These are phyloP conservation scores for Pseudognaphalium luteoalbum DNA, from an alignment of 129 eudicot genomes.

Conservation along the genomic window DNA sequence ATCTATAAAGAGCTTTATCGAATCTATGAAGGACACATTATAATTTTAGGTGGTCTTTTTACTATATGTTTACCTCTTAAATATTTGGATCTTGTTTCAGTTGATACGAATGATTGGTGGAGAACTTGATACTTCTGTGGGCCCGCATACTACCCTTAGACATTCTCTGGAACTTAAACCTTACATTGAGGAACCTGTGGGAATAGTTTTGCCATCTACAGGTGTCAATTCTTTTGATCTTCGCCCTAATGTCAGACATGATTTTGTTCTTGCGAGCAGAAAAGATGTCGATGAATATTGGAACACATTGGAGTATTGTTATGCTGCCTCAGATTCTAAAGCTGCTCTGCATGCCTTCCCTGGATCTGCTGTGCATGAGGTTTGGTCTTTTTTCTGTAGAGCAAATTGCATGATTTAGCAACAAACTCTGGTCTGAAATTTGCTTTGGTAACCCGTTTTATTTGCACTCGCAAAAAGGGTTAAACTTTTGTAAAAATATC, in stretches of 20 bases:
- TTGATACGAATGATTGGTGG: conserved; percentile 69
- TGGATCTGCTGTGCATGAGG: conserved; percentile 89
- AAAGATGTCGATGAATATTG: conserved; percentile 85
- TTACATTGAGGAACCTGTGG: conserved; percentile 86
- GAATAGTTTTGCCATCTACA: conserved; percentile 37
- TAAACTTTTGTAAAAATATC: neutral
- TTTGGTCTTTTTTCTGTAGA: conserved; percentile 16
- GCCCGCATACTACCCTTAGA: conserved; percentile 58
- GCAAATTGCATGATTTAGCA: neutral
- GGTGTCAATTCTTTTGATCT: conserved; percentile 53
- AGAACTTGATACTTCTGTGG: conserved; percentile 44
- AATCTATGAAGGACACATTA: neutral
- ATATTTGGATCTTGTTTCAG: conserved; percentile 45
- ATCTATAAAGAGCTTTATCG: neutral
- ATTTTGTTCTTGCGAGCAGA: conserved; percentile 77
- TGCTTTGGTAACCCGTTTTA: neutral
- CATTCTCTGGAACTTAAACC: conserved; percentile 91
- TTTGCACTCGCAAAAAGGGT: neutral
- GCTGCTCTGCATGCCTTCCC: conserved; percentile 93
- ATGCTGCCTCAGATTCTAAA: conserved; percentile 74
- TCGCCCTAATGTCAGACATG: conserved; percentile 92
- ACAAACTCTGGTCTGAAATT: neutral
- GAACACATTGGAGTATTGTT: conserved; percentile 91
- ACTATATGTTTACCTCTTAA: conserved; percentile 7
- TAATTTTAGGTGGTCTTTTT: neutral